A percentile compares a stretch with the other conserved stretches of the same genome.
Conservation (phyloP, 1,284 basidiomycete species). For the Ustilago crameri region DNA sequence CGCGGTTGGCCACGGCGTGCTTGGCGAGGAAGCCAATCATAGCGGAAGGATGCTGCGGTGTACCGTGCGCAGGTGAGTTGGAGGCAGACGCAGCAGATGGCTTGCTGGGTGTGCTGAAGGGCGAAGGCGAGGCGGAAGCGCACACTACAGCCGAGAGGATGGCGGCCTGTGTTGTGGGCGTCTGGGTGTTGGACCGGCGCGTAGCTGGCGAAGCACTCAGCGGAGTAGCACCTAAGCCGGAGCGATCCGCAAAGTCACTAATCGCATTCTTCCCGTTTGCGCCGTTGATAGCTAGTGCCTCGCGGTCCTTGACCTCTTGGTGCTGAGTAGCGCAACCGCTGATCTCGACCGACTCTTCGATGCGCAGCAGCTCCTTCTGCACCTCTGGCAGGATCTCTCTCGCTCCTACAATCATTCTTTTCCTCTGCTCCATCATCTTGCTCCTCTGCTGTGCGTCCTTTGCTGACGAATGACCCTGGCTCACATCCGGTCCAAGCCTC, state of each 20-base stretch:
- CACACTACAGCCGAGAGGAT: slow-evolving; percentile 48
- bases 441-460: slow-evolving; percentile 33
- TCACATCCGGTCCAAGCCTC: slow-evolving; percentile 47
- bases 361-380: slow-evolving; percentile 48
- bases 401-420: slow-evolving; percentile 47
- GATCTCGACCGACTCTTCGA: slow-evolving; percentile 46
- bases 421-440: slow-evolving; percentile 51
- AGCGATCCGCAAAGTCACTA: slow-evolving; percentile 14
- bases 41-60: slow-evolving; percentile 28
- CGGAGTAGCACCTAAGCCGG: slow-evolving; percentile 18
- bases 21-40: slow-evolving; percentile 51
- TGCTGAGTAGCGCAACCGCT: slow-evolving; percentile 14
- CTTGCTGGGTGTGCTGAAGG: slow-evolving; percentile 28
- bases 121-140: slow-evolving; percentile 42
- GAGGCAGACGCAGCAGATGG: slow-evolving; percentile 1
- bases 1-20: slow-evolving; percentile 25
- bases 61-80: slow-evolving; percentile 12
- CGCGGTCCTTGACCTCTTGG: slow-evolving; percentile 1
- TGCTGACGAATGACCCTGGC: slow-evolving; percentile 35
- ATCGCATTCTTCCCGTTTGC: slow-evolving; percentile 4
- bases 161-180: slow-evolving; percentile 39
- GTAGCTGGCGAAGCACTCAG: slow-evolving; percentile 46
- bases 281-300: not conserved
- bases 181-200: slow-evolving; percentile 19
- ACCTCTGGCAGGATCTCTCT: slow-evolving; percentile 51